phyloP scores from a whole-genome alignment of 2,329 filamentous ascomycete genomes.

The Fusarium verticillioides region DNA sequence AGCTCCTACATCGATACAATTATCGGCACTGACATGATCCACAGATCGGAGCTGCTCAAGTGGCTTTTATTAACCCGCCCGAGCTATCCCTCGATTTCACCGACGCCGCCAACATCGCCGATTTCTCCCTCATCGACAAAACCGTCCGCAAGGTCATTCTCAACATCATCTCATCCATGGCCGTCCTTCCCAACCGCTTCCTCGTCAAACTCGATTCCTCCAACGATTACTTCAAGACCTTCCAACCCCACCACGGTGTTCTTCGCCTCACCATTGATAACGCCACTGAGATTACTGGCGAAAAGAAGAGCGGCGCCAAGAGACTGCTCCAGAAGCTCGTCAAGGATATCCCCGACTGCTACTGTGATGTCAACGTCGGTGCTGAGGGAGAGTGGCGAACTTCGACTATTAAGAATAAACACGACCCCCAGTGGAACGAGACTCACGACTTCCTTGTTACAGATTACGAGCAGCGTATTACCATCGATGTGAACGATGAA shows the following conservation, averaged over 20 bases:
- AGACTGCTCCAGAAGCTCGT: constrained; percentile 35
- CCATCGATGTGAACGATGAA: constrained; percentile 38
- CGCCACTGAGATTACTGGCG: constrained; percentile 36
- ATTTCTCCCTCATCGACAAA: constrained; percentile 39
- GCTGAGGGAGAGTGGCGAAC: constrained; percentile 42
- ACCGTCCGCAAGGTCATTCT: constrained; percentile 41
- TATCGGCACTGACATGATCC: background rate
- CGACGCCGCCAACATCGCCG: constrained; percentile 42
- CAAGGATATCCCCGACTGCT: constrained; percentile 42
- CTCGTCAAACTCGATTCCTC: constrained; percentile 41
- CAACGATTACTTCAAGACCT: constrained; percentile 46
- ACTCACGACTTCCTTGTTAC: constrained; percentile 44
- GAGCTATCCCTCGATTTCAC: constrained; percentile 38
- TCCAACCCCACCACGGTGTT: constrained; percentile 40
- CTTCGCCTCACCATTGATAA: constrained; percentile 39
- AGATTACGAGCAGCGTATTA: constrained; percentile 40
- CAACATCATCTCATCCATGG: constrained; percentile 41
- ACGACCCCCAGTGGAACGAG: constrained; percentile 42
- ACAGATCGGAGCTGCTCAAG: constrained; percentile 42
- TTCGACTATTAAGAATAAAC: constrained; percentile 40
- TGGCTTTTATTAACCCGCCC: constrained; percentile 43
- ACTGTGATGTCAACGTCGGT: constrained; percentile 39
- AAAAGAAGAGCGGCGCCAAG: constrained; percentile 42
- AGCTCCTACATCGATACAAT: accelerated
- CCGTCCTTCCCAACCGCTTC: constrained; percentile 44